Evolutionary conservation across 176 grass and related monocot genomes (phyloP), one percentile per base, ranked within the genome.

Genomic region (Bonia amplexicaulis): DNA sequence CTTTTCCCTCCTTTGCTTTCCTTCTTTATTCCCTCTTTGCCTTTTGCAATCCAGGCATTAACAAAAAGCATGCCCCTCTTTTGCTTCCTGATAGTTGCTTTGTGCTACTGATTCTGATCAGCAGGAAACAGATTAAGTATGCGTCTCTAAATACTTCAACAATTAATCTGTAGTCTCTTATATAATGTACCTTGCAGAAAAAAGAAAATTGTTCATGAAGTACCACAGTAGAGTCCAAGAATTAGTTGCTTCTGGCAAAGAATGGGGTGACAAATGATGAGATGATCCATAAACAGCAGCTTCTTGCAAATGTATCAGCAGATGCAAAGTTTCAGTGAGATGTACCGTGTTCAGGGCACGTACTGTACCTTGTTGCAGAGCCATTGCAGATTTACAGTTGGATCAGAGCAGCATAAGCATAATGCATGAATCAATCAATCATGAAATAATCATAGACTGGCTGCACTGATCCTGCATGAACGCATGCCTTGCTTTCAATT

Each of bases 21-120:
- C 78, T 87, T 87, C 88, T 92, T 88, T 94, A 92, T 85, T 78
- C 77, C 83, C 87, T 87, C 85, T 82, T 76, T 90, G 82, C 71
- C 80, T 80, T 89, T 86, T 77, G 86, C 86, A 89, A 85, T 89
- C 82, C 71, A 89, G 77, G 83, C 82, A 81, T 87, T 88, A 89
- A 76, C 78, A 85, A 85, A 91, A 91, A 71, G 86, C 76, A 89
- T 33, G 12, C 61, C 49, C 71, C 65, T 85, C 68, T 44, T 66
- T 69, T 81, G 71, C 78, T 80, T 37, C 62, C 63, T 85, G 78
- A 81, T 44, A 73, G 19, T 64, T 7, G 23, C 85, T 82, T 82
- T 68, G 20, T 7, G 26, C 40, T 46, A 9, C 61, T 77, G 79
- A 87, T 78, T 78, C 84, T 7, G 39, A 48, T 74, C 15, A 89